phyloP scores from a whole-genome alignment of 2,329 filamentous ascomycete species.

The Cercospora sp. region DNA sequence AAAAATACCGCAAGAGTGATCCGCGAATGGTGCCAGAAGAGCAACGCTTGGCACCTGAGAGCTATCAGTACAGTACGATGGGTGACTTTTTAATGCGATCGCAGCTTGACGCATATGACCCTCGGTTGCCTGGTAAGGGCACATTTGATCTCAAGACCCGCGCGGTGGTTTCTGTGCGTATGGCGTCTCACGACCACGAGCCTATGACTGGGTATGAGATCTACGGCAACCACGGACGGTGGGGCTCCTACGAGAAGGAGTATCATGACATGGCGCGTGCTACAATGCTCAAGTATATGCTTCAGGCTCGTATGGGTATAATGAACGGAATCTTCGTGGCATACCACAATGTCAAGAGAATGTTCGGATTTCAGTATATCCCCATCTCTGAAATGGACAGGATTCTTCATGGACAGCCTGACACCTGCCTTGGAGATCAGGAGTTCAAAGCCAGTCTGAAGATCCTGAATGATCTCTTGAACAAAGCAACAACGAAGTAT shows the following conservation, averaged over 20 bases:
- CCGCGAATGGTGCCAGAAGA: constrained; percentile 70
- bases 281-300: constrained; percentile 92
- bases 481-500: constrained; percentile 72
- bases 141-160: constrained; percentile 97
- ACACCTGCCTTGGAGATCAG: constrained; percentile 68
- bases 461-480: constrained; percentile 75
- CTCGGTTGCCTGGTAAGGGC: constrained; percentile 81
- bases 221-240: constrained; percentile 70
- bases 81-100: constrained; percentile 93
- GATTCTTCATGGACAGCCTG: constrained; percentile 76
- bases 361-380: constrained; percentile 97
- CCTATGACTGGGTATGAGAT: constrained; percentile 86
- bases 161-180: constrained; percentile 86
- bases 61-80: constrained; percentile 83
- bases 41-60: constrained; percentile 69
- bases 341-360: constrained; percentile 89
- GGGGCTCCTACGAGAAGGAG: constrained; percentile 90
- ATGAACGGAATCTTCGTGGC: constrained; percentile 99
- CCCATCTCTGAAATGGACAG: constrained; percentile 82
- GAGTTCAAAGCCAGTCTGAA: constrained; percentile 83
- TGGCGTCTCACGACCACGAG: constrained; percentile 73
- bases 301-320: constrained; percentile 93
- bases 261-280: constrained; percentile 96
- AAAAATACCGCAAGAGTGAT: constrained; percentile 72
- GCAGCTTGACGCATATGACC: constrained; percentile 87